Evolutionary conservation across 2,329 filamentous ascomycete genomes (phyloP), one percentile per base, ranked within the genome.

Genomic region (Sodiomyces alkalinus): DNA sequence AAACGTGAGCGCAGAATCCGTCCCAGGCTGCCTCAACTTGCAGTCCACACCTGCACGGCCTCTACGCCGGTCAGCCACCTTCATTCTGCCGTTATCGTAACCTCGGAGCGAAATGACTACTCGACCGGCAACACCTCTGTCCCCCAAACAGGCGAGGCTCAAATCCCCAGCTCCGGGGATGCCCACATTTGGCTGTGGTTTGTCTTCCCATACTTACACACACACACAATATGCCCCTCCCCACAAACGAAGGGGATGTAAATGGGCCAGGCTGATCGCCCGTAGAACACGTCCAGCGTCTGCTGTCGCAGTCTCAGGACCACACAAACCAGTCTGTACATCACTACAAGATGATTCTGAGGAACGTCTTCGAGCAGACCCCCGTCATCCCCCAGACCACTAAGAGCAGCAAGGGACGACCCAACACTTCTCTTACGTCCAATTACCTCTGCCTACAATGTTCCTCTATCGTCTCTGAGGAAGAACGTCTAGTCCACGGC

Each of bases 381-480:
- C 71, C 67, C 29, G 62, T 74, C 44, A 65, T 76, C 26, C 63
- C 67, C 16, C 77, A 79, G 49, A 81, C 72, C 5, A 72, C 64
- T 33, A 76, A 68, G 39, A 58, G 56, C 27, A 42, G 58, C 17
- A 68, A 76, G 32, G 65, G 67, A 31, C 57, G 59, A 25, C 55
- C 68, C 26, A 52, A 71, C 36, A 75, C 72, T 7, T 70, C 67
- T 5, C 51, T 79, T 32, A 76, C 73, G 10, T 66, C 74, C 26
- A 79, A 77, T 42, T 81, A 75, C 45, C 62, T 82, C 16, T 82
- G 77, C 42, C 52, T 82, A 27, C 77, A 82, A 51, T 87, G 80
- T 43, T 71, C 76, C 8, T 65, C 60, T 28, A 80, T 79, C 14
- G 66, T 78, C 33, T 68, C 67, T 9, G 68, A 74, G 37, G 68